These are phyloP conservation scores for Auriscalpium microsporum DNA, from an alignment of 768 basidiomycete species.

Conservation along the genomic window DNA sequence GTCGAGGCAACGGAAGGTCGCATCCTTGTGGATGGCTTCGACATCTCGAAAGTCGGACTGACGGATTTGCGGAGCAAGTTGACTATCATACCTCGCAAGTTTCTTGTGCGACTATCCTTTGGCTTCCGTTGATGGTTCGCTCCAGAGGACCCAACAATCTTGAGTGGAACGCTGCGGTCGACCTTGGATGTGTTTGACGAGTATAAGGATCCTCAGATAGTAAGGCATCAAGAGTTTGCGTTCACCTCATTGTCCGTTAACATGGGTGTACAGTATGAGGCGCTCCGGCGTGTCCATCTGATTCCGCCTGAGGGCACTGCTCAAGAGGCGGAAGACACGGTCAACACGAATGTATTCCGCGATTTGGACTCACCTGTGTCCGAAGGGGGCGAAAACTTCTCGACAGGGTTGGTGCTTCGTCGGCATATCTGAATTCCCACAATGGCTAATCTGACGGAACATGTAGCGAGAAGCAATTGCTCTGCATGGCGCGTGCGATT, in stretches of 20 bases:
- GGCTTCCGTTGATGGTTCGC: neutral
- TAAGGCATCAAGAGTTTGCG: conserved; percentile 26
- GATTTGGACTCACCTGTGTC: conserved; percentile 66
- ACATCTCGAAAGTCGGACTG: conserved; percentile 72
- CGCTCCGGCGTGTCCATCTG: conserved; percentile 75
- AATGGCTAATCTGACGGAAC: conserved; percentile 1
- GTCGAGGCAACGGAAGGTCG: conserved; percentile 77
- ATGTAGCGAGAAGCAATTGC: conserved; percentile 67
- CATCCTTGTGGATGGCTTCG: conserved; percentile 69
- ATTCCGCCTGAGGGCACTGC: conserved; percentile 49
- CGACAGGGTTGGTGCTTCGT: conserved; percentile 50
- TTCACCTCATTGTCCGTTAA: neutral
- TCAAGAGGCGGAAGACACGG: conserved; percentile 35
- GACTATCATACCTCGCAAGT: conserved; percentile 69
- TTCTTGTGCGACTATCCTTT: neutral
- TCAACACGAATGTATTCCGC: conserved; percentile 72
- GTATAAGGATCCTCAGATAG: conserved; percentile 77
- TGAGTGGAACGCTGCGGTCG: conserved; percentile 74
- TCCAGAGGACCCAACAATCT: conserved; percentile 80
- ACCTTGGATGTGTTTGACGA: conserved; percentile 83
- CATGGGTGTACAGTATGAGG: conserved; percentile 50
- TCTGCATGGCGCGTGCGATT: conserved; percentile 85
- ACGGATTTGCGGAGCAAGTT: conserved; percentile 72
- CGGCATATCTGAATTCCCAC: neutral
- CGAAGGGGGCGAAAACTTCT: conserved; percentile 88